Evolutionary conservation across 2,329 filamentous ascomycete species (phyloP).

Genomic region (Claviceps arundinis): DNA sequence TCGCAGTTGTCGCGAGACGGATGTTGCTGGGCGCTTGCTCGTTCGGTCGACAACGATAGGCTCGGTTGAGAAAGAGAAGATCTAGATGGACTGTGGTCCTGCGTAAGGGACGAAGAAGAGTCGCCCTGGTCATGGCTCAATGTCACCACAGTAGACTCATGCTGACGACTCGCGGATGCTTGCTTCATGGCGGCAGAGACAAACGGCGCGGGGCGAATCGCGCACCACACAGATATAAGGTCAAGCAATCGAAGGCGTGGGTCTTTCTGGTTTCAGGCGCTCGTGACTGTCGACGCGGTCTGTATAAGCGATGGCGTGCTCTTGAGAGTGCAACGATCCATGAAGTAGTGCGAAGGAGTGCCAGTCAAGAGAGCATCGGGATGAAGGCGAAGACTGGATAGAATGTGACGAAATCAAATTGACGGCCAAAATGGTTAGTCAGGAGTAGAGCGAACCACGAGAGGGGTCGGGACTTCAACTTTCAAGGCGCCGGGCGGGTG

Average conservation of each 20-base stretch:
- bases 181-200: slow-evolving; percentile 1
- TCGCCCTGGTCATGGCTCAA: neutral
- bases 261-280: neutral
- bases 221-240: neutral
- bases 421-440: neutral
- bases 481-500: no score
- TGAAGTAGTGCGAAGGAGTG: neutral
- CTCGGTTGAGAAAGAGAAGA: neutral
- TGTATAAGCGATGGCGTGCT: slow-evolving; percentile 4
- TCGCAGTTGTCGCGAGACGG: slow-evolving; percentile 34
- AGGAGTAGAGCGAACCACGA: neutral
- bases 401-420: neutral
- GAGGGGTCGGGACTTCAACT: no score
- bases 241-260: neutral
- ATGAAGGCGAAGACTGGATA: neutral
- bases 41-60: slow-evolving; percentile 4
- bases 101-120: neutral
- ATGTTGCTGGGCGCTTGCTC: slow-evolving; percentile 9
- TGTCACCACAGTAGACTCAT: slow-evolving; percentile 1
- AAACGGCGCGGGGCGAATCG: neutral
- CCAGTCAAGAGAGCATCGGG: neutral
- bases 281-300: neutral
- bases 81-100: neutral
- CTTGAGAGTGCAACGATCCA: neutral
- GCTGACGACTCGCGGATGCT: slow-evolving; percentile 1